A percentile compares a stretch with the other conserved stretches of the same genome.
phyloP scores from a whole-genome alignment of 768 basidiomycete genomes.

The Gymnopilus dilepis region DNA sequence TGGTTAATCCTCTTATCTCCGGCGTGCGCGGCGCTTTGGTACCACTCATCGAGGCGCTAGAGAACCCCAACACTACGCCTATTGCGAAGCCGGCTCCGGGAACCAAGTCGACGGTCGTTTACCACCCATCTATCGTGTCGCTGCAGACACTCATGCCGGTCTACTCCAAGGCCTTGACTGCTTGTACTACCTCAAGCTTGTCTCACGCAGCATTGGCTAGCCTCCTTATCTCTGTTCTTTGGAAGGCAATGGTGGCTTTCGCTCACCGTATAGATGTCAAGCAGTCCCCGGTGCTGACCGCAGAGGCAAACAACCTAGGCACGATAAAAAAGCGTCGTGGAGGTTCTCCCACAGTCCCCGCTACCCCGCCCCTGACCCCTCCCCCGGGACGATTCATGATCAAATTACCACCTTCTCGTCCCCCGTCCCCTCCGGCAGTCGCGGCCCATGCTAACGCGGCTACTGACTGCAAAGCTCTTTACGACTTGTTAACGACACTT shows the following conservation, averaged over 20 bases:
- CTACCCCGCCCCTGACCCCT: conserved; percentile 60
- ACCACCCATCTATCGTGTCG: conserved; percentile 65
- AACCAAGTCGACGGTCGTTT: conserved; percentile 35
- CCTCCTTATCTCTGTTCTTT: conserved; percentile 73
- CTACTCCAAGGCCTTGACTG: conserved; percentile 60
- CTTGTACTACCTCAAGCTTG: conserved; percentile 56
- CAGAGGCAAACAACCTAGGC: conserved; percentile 34
- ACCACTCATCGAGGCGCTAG: conserved; percentile 67
- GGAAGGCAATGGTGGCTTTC: conserved; percentile 76
- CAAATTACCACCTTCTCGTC: conserved; percentile 71
- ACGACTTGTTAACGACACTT: conserved; percentile 60
- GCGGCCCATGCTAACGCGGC: conserved; percentile 47
- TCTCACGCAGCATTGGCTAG: conserved; percentile 70
- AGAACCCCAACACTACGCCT: conserved; percentile 42
- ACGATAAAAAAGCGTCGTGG: conserved; percentile 47
- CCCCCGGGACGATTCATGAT: conserved; percentile 65
- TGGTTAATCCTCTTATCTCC: conserved; percentile 66
- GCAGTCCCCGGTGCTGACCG: conserved; percentile 46
- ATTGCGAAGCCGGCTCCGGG: conserved; percentile 35
- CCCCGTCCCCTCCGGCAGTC: conserved; percentile 60
- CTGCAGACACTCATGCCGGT: conserved; percentile 66
- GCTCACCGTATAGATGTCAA: conserved; percentile 59
- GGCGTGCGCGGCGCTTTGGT: conserved; percentile 66
- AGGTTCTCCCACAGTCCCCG: conserved; percentile 37
- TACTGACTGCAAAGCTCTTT: conserved; percentile 65